A percentile compares a stretch with the other conserved stretches of the same genome.
phyloP scores from a whole-genome alignment of 2,329 filamentous ascomycete genomes.

The Zelopaecilomyces penicillatus region DNA sequence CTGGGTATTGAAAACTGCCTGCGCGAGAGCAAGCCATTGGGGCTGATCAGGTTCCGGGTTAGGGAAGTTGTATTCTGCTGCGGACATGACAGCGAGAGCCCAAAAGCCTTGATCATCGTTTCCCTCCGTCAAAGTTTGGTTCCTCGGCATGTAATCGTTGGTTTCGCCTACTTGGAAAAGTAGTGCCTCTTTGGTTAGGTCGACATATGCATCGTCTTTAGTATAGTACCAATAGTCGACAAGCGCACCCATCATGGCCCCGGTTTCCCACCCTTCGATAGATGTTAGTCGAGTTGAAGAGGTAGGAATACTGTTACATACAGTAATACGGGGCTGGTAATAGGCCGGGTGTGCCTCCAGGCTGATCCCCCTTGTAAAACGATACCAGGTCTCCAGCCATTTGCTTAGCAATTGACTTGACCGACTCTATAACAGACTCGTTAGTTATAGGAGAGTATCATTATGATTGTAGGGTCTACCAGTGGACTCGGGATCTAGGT shows the following conservation, averaged over 20 bases:
- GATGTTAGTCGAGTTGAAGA: not conserved
- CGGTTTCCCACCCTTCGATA: constrained; percentile 58
- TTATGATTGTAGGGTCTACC: constrained; percentile 16
- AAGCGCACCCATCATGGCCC: constrained; percentile 62
- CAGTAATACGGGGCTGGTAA: constrained; percentile 48
- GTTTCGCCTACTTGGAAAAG: constrained; percentile 66
- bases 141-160: constrained; percentile 69
- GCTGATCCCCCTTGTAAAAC: constrained; percentile 38
- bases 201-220: constrained; percentile 62
- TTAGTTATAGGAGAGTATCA: not conserved
- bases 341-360: constrained; percentile 42
- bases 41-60: constrained; percentile 48
- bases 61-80: constrained; percentile 60
- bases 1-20: constrained; percentile 76
- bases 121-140: constrained; percentile 59
- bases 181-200: constrained; percentile 57
- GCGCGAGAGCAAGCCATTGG: constrained; percentile 62
- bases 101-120: constrained; percentile 74
- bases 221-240: constrained; percentile 85
- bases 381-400: constrained; percentile 42
- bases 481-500: constrained; percentile 29
- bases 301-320: constrained; percentile 20
- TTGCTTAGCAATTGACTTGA: constrained; percentile 39
- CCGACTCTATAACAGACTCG: constrained; percentile 32
- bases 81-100: constrained; percentile 62